Evolutionary conservation across 768 basidiomycete species (phyloP).

Genomic region (Hemileccinum impolitum): DNA sequence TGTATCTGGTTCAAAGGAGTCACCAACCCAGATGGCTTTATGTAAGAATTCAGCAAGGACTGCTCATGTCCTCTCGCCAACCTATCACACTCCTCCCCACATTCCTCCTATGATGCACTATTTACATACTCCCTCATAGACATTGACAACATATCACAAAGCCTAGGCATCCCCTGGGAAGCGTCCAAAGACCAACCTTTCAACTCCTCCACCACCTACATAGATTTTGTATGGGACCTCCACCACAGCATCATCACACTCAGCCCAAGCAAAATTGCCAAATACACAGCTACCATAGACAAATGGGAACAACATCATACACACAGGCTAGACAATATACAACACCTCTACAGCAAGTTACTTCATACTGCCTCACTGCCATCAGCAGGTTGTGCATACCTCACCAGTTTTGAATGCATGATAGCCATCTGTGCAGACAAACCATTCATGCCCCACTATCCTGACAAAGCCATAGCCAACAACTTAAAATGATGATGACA

Average conservation of each 20-base stretch:
- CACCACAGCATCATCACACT: too few relatives aligned
- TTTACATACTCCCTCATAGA: background rate
- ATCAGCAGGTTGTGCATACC: slow-evolving; percentile 35
- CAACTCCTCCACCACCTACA: background rate
- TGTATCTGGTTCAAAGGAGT: too few relatives aligned
- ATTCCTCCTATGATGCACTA: background rate
- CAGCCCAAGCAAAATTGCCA: background rate
- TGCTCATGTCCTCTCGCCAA: background rate
- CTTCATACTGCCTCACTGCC: slow-evolving; percentile 22
- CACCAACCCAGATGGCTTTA: background rate
- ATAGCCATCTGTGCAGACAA: slow-evolving; percentile 22
- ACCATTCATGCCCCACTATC: slow-evolving; percentile 32
- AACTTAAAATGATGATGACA: background rate
- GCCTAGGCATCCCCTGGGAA: background rate
- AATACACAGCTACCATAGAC: background rate
- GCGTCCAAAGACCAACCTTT: background rate
- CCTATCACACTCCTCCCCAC: too few relatives aligned
- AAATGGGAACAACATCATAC: background rate
- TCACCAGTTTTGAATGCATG: slow-evolving; percentile 41
- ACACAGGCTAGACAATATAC: slow-evolving; percentile 2
- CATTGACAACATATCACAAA: background rate
- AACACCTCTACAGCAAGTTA: slow-evolving; percentile 5
- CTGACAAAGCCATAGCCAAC: background rate
- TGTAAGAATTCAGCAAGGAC: background rate
- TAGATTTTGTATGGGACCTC: background rate